Evolutionary conservation across 2,329 filamentous ascomycete species (phyloP), one percentile per base, ranked within the genome.

Genomic region (Didymella arachidicola): DNA sequence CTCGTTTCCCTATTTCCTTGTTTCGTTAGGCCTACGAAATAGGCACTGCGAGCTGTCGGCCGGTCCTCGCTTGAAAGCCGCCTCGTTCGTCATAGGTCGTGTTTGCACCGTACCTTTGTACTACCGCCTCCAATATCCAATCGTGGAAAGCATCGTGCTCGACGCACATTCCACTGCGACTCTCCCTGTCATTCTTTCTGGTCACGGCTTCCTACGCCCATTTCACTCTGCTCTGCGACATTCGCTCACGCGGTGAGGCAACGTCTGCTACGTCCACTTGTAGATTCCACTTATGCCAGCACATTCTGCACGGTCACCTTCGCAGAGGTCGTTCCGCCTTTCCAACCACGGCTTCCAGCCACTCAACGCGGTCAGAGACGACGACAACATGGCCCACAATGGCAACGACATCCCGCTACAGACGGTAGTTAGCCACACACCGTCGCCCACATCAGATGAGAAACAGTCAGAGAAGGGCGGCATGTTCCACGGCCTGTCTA

Each of bases 381-480:
- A 53, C 52, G 63, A 75, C 63, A 76, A 73, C 50, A 83, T 82
- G 79, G 65, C 73, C 32, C 49, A 56, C 78, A 81, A 67, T 27
- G 86, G 84, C 26, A 85, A 85, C 66, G 83, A 88, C 65, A 89
- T 89, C 51, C 87, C 87, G 7, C 79, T 89, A 62, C 81, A 85
- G 64, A 81, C 79, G 46, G 83, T 87, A 39, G 74, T 80, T 63
- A 84, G 81, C 56, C 78, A 79, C 60, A 77, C 78, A 50, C 79
- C 80, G 59, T 77, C 77, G 4, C 64, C 70, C 11, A 72, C 62
- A 12, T 56, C 63, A 27, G 64, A 67, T 11, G 68, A 68, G 68
- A 68, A 66, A 66, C 59, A 78, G 69, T 70, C 71, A n/a, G 76
- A 80, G 57, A 79, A 77, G 64, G 46, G 60, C 26, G 69, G 73